Evolutionary conservation across 495 filamentous ascomycete species (phyloP).

Genomic region (Penicillium desertorum): DNA sequence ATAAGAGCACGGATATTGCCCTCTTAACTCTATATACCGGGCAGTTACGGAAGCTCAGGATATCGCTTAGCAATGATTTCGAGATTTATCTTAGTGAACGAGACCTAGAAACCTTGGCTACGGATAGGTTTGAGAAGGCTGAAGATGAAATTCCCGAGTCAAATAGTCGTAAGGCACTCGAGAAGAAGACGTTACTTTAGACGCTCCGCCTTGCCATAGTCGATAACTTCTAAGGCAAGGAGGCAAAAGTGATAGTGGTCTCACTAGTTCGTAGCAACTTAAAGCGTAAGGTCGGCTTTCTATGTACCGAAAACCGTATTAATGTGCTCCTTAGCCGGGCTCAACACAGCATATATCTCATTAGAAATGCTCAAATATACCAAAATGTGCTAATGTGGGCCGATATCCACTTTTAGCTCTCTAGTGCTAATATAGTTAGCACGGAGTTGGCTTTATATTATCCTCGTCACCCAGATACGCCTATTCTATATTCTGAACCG

Average conservation of each 20-base stretch:
- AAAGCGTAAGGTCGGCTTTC: conserved; percentile 61
- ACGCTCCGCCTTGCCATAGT: conserved; percentile 57
- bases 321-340: conserved; percentile 72
- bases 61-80: conserved; percentile 26
- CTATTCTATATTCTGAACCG: conserved; percentile 52
- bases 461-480: conserved; percentile 58
- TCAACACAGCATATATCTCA: conserved; percentile 76
- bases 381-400: conserved; percentile 63
- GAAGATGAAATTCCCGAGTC: conserved; percentile 20
- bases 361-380: conserved; percentile 63
- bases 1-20: conserved; percentile 63
- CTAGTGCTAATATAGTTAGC: conserved; percentile 51
- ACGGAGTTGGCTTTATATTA: conserved; percentile 58
- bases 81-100: conserved; percentile 50
- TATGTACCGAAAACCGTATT: conserved; percentile 70
- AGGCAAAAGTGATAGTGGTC: conserved; percentile 71
- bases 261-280: conserved; percentile 73
- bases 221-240: conserved; percentile 75
- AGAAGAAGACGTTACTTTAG: conserved; percentile 11
- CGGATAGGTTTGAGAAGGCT: conserved; percentile 42
- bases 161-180: too few relatives aligned
- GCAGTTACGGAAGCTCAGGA: conserved; percentile 54
- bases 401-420: conserved; percentile 55
- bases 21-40: conserved; percentile 70
- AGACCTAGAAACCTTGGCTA: conserved; percentile 42